Evolutionary conservation across 2,329 filamentous ascomycete species (phyloP).

Genomic region (Epichloe brachyelytri): DNA sequence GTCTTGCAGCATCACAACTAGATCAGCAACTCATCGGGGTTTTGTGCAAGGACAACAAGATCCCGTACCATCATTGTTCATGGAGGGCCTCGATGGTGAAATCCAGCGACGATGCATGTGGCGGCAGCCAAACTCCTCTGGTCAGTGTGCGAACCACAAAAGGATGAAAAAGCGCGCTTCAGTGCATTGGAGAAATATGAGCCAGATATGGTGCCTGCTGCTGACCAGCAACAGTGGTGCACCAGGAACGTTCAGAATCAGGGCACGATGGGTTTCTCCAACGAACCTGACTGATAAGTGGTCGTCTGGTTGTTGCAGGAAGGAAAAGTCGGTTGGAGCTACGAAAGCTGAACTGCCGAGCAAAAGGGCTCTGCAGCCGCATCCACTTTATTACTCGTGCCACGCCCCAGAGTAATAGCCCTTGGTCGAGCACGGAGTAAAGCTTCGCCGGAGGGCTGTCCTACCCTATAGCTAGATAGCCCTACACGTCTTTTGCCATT

Average conservation of each 20-base stretch:
- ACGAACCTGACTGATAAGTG: neutral
- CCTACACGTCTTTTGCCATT: too few species aligned
- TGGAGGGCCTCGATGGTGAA: neutral
- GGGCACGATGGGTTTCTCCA: neutral
- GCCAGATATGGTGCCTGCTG: neutral
- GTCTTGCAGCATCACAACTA: neutral
- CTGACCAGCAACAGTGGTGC: neutral
- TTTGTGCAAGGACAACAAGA: neutral
- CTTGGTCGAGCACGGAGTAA: too few species aligned
- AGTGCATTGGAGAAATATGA: neutral
- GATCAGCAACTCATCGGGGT: neutral
- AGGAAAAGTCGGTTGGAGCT: neutral
- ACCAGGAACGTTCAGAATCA: neutral
- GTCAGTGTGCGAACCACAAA: neutral
- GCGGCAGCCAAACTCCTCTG: neutral
- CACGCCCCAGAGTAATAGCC: too few species aligned
- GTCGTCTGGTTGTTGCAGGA: neutral
- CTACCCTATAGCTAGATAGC: too few species aligned
- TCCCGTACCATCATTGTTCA: constrained; percentile 1
- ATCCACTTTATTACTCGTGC: neutral
- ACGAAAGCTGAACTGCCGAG: neutral
- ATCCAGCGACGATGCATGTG: neutral
- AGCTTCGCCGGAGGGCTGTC: too few species aligned
- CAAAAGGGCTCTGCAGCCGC: neutral
- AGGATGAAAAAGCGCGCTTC: neutral